These are phyloP conservation scores for Yueomyces sp. DNA, from an alignment of 805 yeast genomes.

Conservation along the genomic window DNA sequence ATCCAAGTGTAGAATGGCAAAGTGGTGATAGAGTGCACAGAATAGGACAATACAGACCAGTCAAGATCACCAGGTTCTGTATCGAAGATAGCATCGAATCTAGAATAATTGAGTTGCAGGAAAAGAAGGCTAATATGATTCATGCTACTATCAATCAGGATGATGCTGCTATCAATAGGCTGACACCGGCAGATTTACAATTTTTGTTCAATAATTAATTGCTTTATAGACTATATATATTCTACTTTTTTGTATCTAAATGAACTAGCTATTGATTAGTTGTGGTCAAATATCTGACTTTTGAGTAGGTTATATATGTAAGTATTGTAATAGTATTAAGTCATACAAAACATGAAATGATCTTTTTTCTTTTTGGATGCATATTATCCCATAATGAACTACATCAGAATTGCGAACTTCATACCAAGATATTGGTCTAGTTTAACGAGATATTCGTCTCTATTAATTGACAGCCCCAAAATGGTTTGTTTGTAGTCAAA, in stretches of 20 bases:
- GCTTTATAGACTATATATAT: too few species aligned
- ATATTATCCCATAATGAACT: too few species aligned
- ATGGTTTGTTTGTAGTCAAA: too few species aligned
- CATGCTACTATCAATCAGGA: conserved; percentile 92
- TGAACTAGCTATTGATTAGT: not conserved
- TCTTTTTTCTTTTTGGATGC: too few species aligned
- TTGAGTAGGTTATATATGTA: not conserved
- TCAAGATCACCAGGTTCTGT: conserved; percentile 79
- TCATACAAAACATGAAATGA: too few species aligned
- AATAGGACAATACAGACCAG: conserved; percentile 93
- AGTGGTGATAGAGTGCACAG: conserved; percentile 97
- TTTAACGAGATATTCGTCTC: too few species aligned
- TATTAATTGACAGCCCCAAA: too few species aligned
- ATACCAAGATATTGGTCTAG: too few species aligned
- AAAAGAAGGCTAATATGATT: conserved; percentile 96
- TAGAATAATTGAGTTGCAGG: conserved; percentile 89
- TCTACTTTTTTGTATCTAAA: too few species aligned
- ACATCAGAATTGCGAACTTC: too few species aligned
- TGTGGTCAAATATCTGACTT: not conserved
- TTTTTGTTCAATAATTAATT: conserved; percentile 72
- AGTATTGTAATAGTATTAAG: too few species aligned
- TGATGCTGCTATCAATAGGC: conserved; percentile 73
- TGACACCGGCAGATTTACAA: conserved; percentile 91
- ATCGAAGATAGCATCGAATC: conserved; percentile 96
- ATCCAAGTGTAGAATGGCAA: conserved; percentile 97